Conservation (phyloP, 139 green algal genomes). For the Coccomyxa sp. region DNA sequence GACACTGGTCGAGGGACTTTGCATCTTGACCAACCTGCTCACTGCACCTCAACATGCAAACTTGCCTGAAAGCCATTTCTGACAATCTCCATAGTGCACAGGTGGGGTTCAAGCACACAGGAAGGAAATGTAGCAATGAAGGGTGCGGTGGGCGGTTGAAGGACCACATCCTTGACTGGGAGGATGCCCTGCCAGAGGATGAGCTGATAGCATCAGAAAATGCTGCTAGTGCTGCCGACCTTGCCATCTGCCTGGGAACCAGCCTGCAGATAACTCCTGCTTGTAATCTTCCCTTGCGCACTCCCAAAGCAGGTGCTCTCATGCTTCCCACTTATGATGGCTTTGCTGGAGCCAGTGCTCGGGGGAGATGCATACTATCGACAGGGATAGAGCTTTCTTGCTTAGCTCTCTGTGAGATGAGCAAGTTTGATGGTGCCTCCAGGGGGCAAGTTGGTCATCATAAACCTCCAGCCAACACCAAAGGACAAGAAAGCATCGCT, state of each 20-base stretch:
- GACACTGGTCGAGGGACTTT: background rate
- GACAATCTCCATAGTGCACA: slow-evolving; percentile 7
- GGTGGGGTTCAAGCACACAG: slow-evolving; percentile 84
- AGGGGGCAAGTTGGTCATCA: slow-evolving; percentile 77
- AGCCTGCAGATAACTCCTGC: slow-evolving; percentile 88
- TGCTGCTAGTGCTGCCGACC: slow-evolving; percentile 50
- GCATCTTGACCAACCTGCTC: background rate
- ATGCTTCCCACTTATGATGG: background rate
- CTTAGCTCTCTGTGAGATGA: background rate
- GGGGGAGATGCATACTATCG: background rate
- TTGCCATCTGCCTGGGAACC: slow-evolving; percentile 81
- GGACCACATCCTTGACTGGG: slow-evolving; percentile 89
- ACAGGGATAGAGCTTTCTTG: background rate
- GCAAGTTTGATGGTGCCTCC: background rate
- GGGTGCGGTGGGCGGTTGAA: slow-evolving; percentile 57
- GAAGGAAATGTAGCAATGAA: slow-evolving; percentile 53
- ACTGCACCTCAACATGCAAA: background rate
- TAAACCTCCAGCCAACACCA: slow-evolving; percentile 84
- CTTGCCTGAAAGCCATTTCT: background rate
- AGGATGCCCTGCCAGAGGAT: slow-evolving; percentile 77
- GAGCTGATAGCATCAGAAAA: slow-evolving; percentile 69
- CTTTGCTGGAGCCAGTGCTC: too few species aligned
- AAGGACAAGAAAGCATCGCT: slow-evolving; percentile 41
- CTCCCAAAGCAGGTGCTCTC: slow-evolving; percentile 24
- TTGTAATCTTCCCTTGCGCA: slow-evolving; percentile 72